Evolutionary conservation across 257 asterid species (phyloP).

Genomic region (Gynochthodes officinalis): DNA sequence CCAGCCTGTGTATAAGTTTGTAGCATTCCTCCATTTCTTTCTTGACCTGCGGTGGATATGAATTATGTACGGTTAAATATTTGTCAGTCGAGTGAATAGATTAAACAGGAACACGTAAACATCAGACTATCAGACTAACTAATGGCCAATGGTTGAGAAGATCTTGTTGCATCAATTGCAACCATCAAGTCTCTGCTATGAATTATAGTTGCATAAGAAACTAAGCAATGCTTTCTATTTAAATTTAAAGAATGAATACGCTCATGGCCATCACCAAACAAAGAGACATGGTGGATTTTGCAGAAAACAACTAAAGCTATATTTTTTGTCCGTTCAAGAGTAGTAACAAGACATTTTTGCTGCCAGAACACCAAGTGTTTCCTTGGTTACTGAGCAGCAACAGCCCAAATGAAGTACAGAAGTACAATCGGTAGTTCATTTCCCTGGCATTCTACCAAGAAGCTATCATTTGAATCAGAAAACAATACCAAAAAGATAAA

Average conservation of each 20-base stretch:
- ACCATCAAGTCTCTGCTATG: not conserved
- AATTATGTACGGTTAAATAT: not conserved
- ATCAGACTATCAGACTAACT: not conserved
- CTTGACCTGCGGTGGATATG: slow-evolving; percentile 55
- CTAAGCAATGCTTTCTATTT: not conserved
- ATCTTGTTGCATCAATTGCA: slow-evolving; percentile 5
- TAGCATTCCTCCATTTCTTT: slow-evolving; percentile 80
- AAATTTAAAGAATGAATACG: not conserved
- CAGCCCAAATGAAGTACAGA: no score
- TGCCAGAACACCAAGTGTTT: not conserved
- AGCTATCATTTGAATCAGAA: not conserved
- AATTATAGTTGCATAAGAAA: not conserved
- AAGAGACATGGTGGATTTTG: not conserved
- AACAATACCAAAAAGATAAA: not conserved
- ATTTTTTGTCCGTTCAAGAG: not conserved
- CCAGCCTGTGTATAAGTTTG: slow-evolving; percentile 69
- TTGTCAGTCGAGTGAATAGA: not conserved
- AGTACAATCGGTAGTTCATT: not conserved
- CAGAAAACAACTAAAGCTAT: not conserved
- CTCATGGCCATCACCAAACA: not conserved
- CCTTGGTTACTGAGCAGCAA: no score
- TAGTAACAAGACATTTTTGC: not conserved
- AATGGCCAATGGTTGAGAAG: not conserved
- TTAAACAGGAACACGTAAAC: not conserved
- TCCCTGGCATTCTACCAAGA: not conserved